phyloP scores from a whole-genome alignment of 2,329 filamentous ascomycete species.

The Epichloe gansuensis region DNA sequence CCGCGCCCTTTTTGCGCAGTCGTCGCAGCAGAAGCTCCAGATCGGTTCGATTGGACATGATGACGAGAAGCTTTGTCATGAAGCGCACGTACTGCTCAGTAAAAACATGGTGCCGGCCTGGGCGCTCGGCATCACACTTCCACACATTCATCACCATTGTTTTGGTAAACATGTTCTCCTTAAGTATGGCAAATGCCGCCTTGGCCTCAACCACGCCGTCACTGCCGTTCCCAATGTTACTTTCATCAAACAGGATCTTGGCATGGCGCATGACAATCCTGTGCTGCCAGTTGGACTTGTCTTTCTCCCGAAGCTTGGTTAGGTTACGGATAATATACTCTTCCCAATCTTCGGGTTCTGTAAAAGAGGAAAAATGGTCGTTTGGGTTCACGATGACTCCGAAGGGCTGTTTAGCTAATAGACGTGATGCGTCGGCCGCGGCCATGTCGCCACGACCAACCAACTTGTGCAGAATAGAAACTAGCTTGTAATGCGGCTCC shows the following conservation, averaged over 20 bases:
- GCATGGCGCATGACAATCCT: slow-evolving; percentile 70
- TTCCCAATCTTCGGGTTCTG: slow-evolving; percentile 45
- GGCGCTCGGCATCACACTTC: slow-evolving; percentile 76
- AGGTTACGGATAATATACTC: slow-evolving; percentile 40
- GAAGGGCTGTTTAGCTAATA: slow-evolving; percentile 44
- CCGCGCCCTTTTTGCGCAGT: slow-evolving; percentile 68
- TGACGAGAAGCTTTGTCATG: slow-evolving; percentile 60
- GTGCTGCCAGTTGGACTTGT: slow-evolving; percentile 93
- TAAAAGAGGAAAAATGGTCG: slow-evolving; percentile 22
- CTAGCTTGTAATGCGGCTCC: slow-evolving; percentile 86
- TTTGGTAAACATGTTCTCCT: slow-evolving; percentile 69
- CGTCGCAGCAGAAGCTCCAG: slow-evolving; percentile 68
- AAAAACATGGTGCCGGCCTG: slow-evolving; percentile 84
- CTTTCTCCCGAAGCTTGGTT: slow-evolving; percentile 48
- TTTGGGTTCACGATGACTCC: slow-evolving; percentile 24
- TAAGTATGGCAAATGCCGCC: slow-evolving; percentile 67
- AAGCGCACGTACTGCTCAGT: slow-evolving; percentile 78
- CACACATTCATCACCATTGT: slow-evolving; percentile 91
- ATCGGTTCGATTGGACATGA: slow-evolving; percentile 60
- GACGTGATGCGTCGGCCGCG: slow-evolving; percentile 34
- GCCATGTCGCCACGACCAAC: slow-evolving; percentile 42
- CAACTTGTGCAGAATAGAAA: slow-evolving; percentile 71
- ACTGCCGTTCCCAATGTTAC: slow-evolving; percentile 24
- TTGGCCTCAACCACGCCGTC: slow-evolving; percentile 52
- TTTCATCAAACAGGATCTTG: slow-evolving; percentile 38